These are phyloP conservation scores for Thymus mandschuricus DNA, from an alignment of 257 asterid genomes.

Conservation along the genomic window DNA sequence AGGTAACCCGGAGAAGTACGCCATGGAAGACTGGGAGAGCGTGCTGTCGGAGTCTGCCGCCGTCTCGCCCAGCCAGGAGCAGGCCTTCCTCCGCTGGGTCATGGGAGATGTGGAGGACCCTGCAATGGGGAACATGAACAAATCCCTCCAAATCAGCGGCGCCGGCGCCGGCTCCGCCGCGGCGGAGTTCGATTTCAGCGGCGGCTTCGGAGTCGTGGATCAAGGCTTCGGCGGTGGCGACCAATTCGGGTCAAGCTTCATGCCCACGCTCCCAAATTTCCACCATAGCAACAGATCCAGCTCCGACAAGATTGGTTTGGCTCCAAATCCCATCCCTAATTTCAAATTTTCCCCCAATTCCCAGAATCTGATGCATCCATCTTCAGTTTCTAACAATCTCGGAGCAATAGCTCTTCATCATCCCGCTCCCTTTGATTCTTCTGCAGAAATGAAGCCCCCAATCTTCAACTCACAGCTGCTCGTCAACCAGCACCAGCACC, in stretches of 20 bases:
- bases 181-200: constrained; percentile 59
- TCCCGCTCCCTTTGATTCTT: constrained; percentile 51
- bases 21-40: constrained; percentile 90
- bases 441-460: constrained; percentile 58
- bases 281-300: constrained; percentile 39
- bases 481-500: constrained; percentile 70
- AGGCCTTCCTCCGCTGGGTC: constrained; percentile 76
- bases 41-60: constrained; percentile 71
- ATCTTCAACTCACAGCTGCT: constrained; percentile 59
- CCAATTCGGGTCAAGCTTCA: constrained; percentile 41
- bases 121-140: constrained; percentile 61
- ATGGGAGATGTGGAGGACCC: constrained; percentile 96
- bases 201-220: constrained; percentile 65
- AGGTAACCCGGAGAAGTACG: constrained; percentile 56
- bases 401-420: constrained; percentile 41
- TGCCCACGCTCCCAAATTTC: constrained; percentile 48
- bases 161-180: constrained; percentile 39
- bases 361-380: constrained; percentile 39
- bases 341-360: constrained; percentile 39
- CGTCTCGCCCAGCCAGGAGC: constrained; percentile 75
- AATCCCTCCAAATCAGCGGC: constrained; percentile 58
- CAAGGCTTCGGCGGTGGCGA: constrained; percentile 62
- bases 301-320: constrained; percentile 46
- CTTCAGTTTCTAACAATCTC: constrained; percentile 42
- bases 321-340: constrained; percentile 34